Evolutionary conservation across 257 asterid species (phyloP).

Genomic region (Perilla frutescens): DNA sequence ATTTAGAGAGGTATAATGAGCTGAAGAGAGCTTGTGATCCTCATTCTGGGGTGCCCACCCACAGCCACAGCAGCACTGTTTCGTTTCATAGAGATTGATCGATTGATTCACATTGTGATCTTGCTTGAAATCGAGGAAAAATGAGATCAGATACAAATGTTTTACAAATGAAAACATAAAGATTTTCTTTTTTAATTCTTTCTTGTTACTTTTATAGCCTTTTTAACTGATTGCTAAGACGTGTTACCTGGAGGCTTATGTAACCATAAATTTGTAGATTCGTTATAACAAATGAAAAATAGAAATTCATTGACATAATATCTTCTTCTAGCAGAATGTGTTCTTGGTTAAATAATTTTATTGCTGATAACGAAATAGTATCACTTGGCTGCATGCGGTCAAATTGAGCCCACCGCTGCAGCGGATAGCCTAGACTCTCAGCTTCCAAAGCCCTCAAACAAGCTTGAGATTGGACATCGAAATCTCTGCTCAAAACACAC

Average conservation of each 20-base stretch:
- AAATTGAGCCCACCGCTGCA: too few species aligned
- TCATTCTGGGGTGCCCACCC: not conserved
- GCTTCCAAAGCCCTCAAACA: too few species aligned
- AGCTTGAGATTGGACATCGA: too few species aligned
- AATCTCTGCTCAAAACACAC: too few species aligned
- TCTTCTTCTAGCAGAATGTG: not conserved
- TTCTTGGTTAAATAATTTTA: too few species aligned
- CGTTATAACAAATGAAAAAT: not conserved
- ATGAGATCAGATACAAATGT: conserved; percentile 13
- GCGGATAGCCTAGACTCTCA: too few species aligned
- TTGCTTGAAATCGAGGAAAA: not conserved
- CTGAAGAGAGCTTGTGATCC: conserved; percentile 57
- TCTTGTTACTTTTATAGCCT: not conserved
- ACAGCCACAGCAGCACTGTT: not conserved
- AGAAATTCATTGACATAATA: not conserved
- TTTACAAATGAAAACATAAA: conserved; percentile 1
- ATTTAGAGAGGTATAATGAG: conserved; percentile 64
- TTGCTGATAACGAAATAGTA: too few species aligned
- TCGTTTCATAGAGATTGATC: conserved; percentile 21
- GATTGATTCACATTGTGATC: not conserved
- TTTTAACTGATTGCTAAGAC: not conserved
- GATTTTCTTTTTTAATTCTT: not conserved
- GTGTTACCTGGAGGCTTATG: conserved; percentile 35
- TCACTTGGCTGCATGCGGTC: too few species aligned
- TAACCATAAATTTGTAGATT: conserved; percentile 35